phyloP scores from a whole-genome alignment of 352 stramenopile species.

The Nothophytophthora sp. region DNA sequence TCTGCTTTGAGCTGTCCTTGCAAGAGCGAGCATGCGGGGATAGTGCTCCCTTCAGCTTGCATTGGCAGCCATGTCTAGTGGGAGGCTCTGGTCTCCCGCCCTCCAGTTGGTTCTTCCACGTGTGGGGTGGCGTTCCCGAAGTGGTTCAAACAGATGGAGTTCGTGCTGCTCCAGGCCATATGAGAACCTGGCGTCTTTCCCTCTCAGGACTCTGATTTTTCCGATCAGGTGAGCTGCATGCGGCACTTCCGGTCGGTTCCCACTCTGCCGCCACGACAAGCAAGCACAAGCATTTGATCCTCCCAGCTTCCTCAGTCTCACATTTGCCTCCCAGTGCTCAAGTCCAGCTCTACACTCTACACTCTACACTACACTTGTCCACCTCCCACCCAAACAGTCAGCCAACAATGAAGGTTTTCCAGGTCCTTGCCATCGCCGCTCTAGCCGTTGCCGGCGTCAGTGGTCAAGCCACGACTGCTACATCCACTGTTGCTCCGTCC shows the following conservation, averaged over 20 bases:
- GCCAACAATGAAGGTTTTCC: conserved; percentile 35
- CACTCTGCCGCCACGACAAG: conserved; percentile 2
- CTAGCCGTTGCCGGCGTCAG: conserved; percentile 25
- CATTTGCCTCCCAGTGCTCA: conserved; percentile 20
- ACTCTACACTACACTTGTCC: too few species aligned
- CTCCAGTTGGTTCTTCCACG: conserved; percentile 3
- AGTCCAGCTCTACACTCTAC: conserved; percentile 18
- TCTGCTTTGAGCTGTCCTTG: too few species aligned
- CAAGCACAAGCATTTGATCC: not conserved
- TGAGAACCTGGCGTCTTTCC: too few species aligned
- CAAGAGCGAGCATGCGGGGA: too few species aligned
- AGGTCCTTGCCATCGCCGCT: conserved; percentile 27
- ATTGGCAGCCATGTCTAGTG: not conserved
- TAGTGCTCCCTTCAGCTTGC: too few species aligned
- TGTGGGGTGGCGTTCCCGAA: conserved; percentile 5
- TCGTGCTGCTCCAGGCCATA: conserved; percentile 14
- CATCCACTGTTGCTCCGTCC: not conserved
- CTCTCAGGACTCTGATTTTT: too few species aligned
- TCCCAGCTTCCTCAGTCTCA: conserved; percentile 7
- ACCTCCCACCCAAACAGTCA: not conserved
- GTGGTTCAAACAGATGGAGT: conserved; percentile 10
- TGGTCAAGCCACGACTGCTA: conserved; percentile 20
- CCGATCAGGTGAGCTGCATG: too few species aligned
- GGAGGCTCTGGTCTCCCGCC: conserved; percentile 1
- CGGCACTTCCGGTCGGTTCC: conserved; percentile 5